Percentiles rank a stretch among this genome's conserved stretches.
Conservation (phyloP, 179 eudicot genomes). For the Beta corolliflora region DNA sequence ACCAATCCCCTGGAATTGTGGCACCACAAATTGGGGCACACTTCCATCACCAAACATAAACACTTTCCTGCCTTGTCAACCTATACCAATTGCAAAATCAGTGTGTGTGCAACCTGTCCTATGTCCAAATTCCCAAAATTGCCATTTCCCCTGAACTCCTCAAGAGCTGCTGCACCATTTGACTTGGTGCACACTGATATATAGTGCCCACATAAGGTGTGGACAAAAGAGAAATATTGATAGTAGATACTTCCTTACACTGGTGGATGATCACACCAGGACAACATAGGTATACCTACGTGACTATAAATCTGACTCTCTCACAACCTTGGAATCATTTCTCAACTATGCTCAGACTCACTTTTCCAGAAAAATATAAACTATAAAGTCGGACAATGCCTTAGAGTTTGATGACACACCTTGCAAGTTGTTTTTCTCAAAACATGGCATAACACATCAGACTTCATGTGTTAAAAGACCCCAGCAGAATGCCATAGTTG, state of each 20-base stretch:
- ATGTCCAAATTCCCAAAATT: neutral
- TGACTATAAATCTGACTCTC: no score
- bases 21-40: neutral
- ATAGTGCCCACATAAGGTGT: neutral
- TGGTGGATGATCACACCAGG: no score
- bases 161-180: neutral
- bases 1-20: neutral
- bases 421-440: neutral
- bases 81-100: no score
- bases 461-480: no score
- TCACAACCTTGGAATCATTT: no score
- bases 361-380: no score
- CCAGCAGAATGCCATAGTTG: no score
- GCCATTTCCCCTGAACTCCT: neutral
- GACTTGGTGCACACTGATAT: neutral
- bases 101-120: neutral
- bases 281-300: no score
- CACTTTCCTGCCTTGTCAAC: neutral
- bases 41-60: neutral
- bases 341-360: neutral
- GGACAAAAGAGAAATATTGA: neutral
- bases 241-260: neutral
- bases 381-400: neutral
- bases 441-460: neutral
- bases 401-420: neutral